Conservation (phyloP, 768 basidiomycete species). For the Auricularia auricula-judae region DNA sequence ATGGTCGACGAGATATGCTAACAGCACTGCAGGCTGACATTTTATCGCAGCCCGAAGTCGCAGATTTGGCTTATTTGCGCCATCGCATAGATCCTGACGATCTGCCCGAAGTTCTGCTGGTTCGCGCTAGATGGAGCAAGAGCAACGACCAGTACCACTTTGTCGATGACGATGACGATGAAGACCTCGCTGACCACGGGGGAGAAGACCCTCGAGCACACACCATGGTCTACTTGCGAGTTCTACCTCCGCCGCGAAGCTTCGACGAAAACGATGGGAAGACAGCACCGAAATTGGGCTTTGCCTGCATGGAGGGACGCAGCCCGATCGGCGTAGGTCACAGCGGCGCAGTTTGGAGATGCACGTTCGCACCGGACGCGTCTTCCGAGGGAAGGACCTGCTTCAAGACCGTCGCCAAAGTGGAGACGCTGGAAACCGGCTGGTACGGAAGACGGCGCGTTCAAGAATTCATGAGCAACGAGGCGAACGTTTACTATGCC, state of each 20-base stretch:
- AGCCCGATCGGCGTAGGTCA: neutral
- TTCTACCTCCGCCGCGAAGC: neutral
- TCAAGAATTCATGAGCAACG: neutral
- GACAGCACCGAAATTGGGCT: neutral
- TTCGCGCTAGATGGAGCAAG: neutral
- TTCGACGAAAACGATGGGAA: neutral
- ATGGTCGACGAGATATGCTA: too few relatives aligned
- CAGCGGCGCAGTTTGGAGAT: neutral
- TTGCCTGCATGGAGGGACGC: neutral
- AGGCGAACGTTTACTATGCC: neutral
- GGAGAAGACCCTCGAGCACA: neutral
- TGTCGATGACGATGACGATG: too few relatives aligned
- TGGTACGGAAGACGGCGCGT: neutral
- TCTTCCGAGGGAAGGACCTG: neutral
- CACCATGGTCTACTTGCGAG: neutral
- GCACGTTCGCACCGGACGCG: neutral
- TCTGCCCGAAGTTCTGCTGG: neutral
- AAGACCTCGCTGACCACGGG: too few relatives aligned
- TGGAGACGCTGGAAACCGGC: neutral
- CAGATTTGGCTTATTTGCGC: neutral
- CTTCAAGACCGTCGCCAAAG: neutral
- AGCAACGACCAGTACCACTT: neutral
- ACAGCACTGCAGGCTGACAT: neutral
- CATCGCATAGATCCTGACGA: neutral
- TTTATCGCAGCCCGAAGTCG: neutral